phyloP scores from a whole-genome alignment of 805 yeast genomes.

The Metschnikowia santaceciliae region DNA sequence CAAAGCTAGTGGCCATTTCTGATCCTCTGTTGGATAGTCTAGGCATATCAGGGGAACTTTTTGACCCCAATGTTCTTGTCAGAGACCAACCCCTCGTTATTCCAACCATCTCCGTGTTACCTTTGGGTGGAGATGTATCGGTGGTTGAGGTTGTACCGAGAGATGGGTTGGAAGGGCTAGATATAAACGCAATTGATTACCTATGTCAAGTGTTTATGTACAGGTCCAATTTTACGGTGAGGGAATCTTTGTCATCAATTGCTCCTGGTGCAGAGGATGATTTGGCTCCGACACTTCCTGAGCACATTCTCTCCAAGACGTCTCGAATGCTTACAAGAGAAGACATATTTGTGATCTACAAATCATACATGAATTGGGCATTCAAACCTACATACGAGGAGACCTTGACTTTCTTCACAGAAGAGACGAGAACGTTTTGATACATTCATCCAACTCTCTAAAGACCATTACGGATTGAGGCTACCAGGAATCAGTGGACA shows the following conservation, averaged over 20 bases:
- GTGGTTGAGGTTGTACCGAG: constrained; percentile 54
- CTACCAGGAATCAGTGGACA: neutral
- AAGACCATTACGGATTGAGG: neutral
- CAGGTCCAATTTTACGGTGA: constrained; percentile 39
- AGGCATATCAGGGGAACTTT: constrained; percentile 24
- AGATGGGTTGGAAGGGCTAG: constrained; percentile 20
- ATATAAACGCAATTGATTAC: constrained; percentile 60
- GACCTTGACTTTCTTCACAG: constrained; percentile 15
- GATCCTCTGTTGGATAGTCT: constrained; percentile 16
- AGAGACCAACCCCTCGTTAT: constrained; percentile 35
- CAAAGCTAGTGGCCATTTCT: constrained; percentile 50
- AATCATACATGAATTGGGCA: constrained; percentile 70
- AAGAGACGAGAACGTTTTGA: constrained; percentile 14
- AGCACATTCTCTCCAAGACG: constrained; percentile 38
- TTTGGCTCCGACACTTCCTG: constrained; percentile 25
- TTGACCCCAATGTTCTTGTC: constrained; percentile 34
- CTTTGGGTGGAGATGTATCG: constrained; percentile 39
- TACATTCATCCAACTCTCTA: neutral
- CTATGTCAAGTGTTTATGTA: constrained; percentile 39
- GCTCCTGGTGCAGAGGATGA: constrained; percentile 81
- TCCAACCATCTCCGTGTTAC: constrained; percentile 25
- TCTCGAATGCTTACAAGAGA: constrained; percentile 48
- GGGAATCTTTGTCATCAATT: constrained; percentile 46
- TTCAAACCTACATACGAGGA: constrained; percentile 60
- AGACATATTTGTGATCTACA: constrained; percentile 52